Evolutionary conservation across 192 early-diverging fungal genomes (phyloP), one percentile per base, ranked within the genome.

Genomic region (Borealophlyctis nickersoniae): DNA sequence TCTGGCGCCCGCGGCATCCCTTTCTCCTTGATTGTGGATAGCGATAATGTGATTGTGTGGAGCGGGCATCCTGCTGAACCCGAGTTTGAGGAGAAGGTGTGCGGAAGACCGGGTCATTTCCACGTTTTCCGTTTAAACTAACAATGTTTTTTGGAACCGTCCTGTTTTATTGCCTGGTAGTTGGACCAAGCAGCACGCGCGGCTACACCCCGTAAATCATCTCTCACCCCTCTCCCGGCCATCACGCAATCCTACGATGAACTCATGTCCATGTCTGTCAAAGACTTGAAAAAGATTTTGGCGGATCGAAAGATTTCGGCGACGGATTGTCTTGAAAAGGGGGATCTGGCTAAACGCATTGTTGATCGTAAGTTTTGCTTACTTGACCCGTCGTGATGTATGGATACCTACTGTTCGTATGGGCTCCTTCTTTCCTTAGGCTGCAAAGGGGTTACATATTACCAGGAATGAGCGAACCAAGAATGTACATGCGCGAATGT

Each of bases 1-100:
- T 72, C 67, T 29, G 75, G 71, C 2, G 76, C 80, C 9, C 71
- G 68, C 60, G 80, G 82, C 33, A 85, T 85, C 33, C 82, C 82
- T 2, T 73, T 73, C 51, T 77, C 76, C 9, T 74, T 81, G 30
- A 57, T 82, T 29, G 63, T 78, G 27, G 75, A 58, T 23, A 33
- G 70, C 9, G 66, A 73, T 49, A 80, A 80, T 49, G 69, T 65
- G 45, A 75, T 84, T 36, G 66, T 78, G 4, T 81, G 76, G 64
- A 63, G 67, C 31, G 77, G 76, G 4, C 82, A 85, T 49, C 80
- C 82, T 2, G 77, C 76, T 72, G 75, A 74, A 24, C 73, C 79
- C 3, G 39, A 71, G 14, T 81, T 83, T 52, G 64, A 28, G n/a
- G 54, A 48, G 23, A 54, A 58, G 59, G 7, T 39, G 69, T 27